phyloP scores from a whole-genome alignment of 768 basidiomycete genomes.

The Lactarius sp. region DNA sequence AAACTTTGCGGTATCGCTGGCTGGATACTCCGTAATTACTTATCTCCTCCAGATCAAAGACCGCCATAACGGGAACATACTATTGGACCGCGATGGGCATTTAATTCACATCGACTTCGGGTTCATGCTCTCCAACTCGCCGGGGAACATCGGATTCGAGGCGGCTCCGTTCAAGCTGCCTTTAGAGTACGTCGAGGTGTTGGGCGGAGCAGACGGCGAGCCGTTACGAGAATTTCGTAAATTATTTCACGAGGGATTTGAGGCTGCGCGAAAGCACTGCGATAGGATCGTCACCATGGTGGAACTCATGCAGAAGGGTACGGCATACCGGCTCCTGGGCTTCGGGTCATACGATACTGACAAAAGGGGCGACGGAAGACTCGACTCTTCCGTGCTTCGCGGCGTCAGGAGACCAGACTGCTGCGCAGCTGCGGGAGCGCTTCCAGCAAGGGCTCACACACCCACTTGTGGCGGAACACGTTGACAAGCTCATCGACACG shows the following conservation, averaged over 20 bases:
- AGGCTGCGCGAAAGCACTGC: conserved; percentile 90
- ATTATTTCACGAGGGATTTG: conserved; percentile 90
- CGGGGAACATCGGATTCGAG: conserved; percentile 97
- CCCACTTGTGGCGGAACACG: conserved; percentile 74
- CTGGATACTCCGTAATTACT: conserved; percentile 95
- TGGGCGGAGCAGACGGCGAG: conserved; percentile 77
- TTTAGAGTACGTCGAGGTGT: conserved; percentile 90
- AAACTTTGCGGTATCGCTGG: conserved; percentile 94
- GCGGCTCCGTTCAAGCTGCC: conserved; percentile 99
- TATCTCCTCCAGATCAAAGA: conserved; percentile 98
- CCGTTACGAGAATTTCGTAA: conserved; percentile 80
- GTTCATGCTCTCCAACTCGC: conserved; percentile 95
- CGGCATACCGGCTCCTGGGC: conserved; percentile 15
- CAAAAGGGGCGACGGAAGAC: conserved; percentile 42
- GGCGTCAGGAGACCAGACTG: conserved; percentile 87
- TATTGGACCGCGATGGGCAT: conserved; percentile 92
- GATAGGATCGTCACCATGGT: conserved; percentile 93
- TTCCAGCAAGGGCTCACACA: conserved; percentile 91
- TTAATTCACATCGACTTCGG: conserved; percentile 98
- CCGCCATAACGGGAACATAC: conserved; percentile 96
- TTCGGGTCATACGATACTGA: conserved; percentile 7
- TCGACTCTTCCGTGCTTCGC: conserved; percentile 89
- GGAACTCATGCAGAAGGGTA: conserved; percentile 97
- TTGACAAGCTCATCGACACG: conserved; percentile 85
- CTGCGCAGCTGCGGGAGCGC: conserved; percentile 80